Evolutionary conservation across 2,329 filamentous ascomycete species (phyloP), one percentile per base, ranked within the genome.

Genomic region (Apiospora marii): DNA sequence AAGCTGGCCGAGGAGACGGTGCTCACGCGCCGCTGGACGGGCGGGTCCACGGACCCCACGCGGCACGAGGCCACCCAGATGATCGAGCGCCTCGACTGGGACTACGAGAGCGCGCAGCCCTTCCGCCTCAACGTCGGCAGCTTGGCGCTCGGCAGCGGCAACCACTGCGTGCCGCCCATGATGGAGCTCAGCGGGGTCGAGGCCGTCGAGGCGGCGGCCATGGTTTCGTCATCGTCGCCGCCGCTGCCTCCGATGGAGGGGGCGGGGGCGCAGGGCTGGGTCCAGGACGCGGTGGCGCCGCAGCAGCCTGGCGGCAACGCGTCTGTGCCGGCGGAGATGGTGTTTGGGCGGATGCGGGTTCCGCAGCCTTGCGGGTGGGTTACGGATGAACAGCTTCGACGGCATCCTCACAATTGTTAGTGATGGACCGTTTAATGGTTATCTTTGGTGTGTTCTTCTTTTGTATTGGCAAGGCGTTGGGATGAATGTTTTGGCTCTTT

Each of bases 11-110:
- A 71, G 27, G 48, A 48, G 34, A 67, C 71, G 8, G 64, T 71
- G 2, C 71, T 68, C 34, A 68, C 70, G 27, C 67, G 44, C 3
- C 69, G 72, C 49, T 67, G 72, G 12, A 68, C 44, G 3, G 58
- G 58, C 4, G 58, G 58, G 3, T 46, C 44, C 34, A 69, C 53
- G 4, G 69, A 72, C 22, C 71, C 71, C 16, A 68, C 69, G 1
- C 71, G 69, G 19, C 43, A 22, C 7, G 51, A 70, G 16, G n/a
- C 61, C 61, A 70, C 68, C 1, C 69, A 68, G 37, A 68, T 73
- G 61, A 69, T 73, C 46, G 72, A 70, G 22, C 34, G 69, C n/a
- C 67, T 71, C 24, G 72, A 73, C 34, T 73, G 72, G 72, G 67
- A 69, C 48, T 67, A 71, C 44, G 72, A 73, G 46, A 48, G 61